Evolutionary conservation across 2,329 filamentous ascomycete species (phyloP).

Genomic region (Blumeria graminis): DNA sequence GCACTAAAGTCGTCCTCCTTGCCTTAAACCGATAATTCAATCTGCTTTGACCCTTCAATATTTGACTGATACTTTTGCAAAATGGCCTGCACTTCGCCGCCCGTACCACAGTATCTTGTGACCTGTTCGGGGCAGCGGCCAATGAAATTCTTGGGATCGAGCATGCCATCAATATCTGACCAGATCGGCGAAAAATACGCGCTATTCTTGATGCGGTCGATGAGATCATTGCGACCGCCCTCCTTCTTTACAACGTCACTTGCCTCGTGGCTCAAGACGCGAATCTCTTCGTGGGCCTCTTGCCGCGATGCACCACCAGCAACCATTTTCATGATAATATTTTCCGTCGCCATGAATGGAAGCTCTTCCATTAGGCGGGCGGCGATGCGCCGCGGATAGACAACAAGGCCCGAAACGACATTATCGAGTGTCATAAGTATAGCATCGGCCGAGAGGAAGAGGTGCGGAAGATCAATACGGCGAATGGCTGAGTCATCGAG

Average conservation of each 20-base stretch:
- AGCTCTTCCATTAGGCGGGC: constrained; percentile 40
- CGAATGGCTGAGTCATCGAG: constrained; percentile 50
- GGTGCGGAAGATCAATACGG: constrained; percentile 37
- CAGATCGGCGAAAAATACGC: constrained; percentile 55
- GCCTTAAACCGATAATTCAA: neutral
- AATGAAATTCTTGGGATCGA: constrained; percentile 37
- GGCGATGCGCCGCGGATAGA: constrained; percentile 54
- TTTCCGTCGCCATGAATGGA: constrained; percentile 61
- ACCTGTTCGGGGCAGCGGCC: constrained; percentile 30
- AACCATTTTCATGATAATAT: constrained; percentile 57
- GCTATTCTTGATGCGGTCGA: constrained; percentile 48
- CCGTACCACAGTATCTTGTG: constrained; percentile 22
- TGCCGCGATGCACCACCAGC: constrained; percentile 47
- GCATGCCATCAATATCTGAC: constrained; percentile 40
- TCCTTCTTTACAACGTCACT: constrained; percentile 45
- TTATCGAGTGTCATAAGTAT: constrained; percentile 45
- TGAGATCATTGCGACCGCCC: constrained; percentile 57
- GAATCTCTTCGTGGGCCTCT: constrained; percentile 70
- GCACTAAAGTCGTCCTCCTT: no score
- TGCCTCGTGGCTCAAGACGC: constrained; percentile 58
- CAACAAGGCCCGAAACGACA: constrained; percentile 19
- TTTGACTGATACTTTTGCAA: constrained; percentile 21
- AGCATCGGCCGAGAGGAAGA: constrained; percentile 43
- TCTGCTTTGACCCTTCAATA: constrained; percentile 4
- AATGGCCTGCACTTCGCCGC: constrained; percentile 23